These are phyloP conservation scores for Pythium phragmiticola DNA, from an alignment of 352 stramenopile species.

Conservation along the genomic window DNA sequence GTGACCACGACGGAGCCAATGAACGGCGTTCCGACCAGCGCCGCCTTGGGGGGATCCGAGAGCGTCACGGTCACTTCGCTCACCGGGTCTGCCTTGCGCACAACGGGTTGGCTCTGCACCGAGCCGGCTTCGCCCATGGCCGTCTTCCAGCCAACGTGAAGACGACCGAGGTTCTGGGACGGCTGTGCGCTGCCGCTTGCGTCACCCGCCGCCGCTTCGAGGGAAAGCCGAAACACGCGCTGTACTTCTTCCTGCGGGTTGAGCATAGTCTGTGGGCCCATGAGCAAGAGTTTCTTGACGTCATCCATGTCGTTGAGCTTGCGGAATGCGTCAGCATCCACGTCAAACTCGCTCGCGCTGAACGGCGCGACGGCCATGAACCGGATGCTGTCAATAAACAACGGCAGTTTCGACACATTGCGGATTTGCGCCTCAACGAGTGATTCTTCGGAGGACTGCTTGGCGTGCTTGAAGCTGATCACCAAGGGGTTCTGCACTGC, in stretches of 20 bases:
- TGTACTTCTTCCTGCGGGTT: slow-evolving; percentile 81
- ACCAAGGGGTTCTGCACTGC: slow-evolving; percentile 88
- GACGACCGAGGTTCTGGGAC: slow-evolving; percentile 64
- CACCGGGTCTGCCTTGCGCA: slow-evolving; percentile 48
- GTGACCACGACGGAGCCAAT: slow-evolving; percentile 46
- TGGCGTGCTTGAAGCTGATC: slow-evolving; percentile 82
- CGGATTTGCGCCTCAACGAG: slow-evolving; percentile 81
- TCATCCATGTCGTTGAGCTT: slow-evolving; percentile 17
- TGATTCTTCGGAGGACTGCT: slow-evolving; percentile 40
- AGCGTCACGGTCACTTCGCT: slow-evolving; percentile 51
- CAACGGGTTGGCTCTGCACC: slow-evolving; percentile 76
- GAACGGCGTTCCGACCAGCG: slow-evolving; percentile 55
- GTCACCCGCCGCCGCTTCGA: slow-evolving; percentile 35
- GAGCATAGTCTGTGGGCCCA: slow-evolving; percentile 52
- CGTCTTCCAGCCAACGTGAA: slow-evolving; percentile 85
- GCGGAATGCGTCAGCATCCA: slow-evolving; percentile 15
- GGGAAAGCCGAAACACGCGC: slow-evolving; percentile 58
- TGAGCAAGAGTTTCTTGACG: slow-evolving; percentile 31
- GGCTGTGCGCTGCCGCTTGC: slow-evolving; percentile 31
- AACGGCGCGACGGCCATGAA: slow-evolving; percentile 71
- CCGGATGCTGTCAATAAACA: slow-evolving; percentile 82
- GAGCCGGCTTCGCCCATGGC: slow-evolving; percentile 77
- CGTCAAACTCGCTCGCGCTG: slow-evolving; percentile 37
- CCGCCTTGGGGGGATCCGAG: slow-evolving; percentile 44
- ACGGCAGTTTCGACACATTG: slow-evolving; percentile 77